Evolutionary conservation across 2,329 filamentous ascomycete genomes (phyloP).

Genomic region (Bipolaris bicolor): DNA sequence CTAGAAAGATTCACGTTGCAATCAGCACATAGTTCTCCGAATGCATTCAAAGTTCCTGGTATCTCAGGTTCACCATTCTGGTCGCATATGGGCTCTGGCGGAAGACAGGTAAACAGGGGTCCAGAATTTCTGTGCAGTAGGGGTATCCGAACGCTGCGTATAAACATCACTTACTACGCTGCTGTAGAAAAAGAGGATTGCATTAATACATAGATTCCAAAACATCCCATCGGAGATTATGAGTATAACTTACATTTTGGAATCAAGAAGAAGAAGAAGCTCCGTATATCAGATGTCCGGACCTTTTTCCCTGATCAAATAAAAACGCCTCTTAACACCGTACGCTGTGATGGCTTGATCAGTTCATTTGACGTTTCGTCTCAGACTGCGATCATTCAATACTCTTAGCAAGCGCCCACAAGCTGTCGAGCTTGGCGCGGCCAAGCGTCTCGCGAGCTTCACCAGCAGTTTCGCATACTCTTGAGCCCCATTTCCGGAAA

Average conservation of each 20-base stretch:
- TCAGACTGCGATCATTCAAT: conserved; percentile 20
- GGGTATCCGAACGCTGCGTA: neutral
- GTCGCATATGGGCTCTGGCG: neutral
- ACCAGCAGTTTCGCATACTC: conserved; percentile 90
- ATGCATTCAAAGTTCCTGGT: no score
- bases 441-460: conserved; percentile 82
- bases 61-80: no score
- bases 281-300: neutral
- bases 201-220: conserved; percentile 28
- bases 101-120: no score
- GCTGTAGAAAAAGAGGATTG: conserved; percentile 6
- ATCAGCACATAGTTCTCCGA: no score
- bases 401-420: conserved; percentile 89
- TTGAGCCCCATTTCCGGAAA: conserved; percentile 85
- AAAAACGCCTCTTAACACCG: neutral
- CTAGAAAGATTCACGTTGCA: no score
- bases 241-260: conserved; percentile 28
- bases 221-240: conserved; percentile 21
- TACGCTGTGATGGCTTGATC: neutral
- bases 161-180: conserved; percentile 9
- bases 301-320: neutral
- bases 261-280: conserved; percentile 11
- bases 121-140: neutral
- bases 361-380: neutral
- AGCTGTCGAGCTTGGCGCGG: conserved; percentile 88